Evolutionary conservation across 176 grass and related monocot species (phyloP), one percentile per base, ranked within the genome.

Genomic region (Hsuehochloa calcarea): DNA sequence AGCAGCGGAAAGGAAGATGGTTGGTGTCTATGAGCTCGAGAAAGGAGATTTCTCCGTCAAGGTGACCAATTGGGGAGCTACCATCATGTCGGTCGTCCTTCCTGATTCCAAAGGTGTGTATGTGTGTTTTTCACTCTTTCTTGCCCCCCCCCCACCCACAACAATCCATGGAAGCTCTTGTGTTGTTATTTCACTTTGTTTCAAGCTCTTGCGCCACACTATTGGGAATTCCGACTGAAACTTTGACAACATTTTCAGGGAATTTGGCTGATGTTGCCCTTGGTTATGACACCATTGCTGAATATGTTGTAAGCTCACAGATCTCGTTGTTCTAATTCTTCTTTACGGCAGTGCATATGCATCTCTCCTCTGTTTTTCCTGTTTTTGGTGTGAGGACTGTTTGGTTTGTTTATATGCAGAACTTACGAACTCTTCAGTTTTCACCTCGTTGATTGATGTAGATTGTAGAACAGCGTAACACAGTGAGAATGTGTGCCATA

Each of bases 11-110:
- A 82, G 86, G 74, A 95, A 90, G 75, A 81, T 4, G 72, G 89
- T 95, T 3, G 89, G 91, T 16, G 74, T 98, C 29, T 98, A 95
- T 46, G 91, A 89, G 88, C 90, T 97, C 78, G 84, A 47, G 12
- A 86, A 81, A 91, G 91, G 90, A 0, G 90, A 91, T 85, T 98
- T 95, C 86, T 98, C 91, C 34, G 10, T 93, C 60, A 89, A 65
- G 77, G 73, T 95, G 38, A 91, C 91, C 72, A 98, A 98, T 43
- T 95, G 91, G 93, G 96, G 96, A 52, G 93, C 96, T 70, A 90
- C 81, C 39, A 70, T 95, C 66, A 84, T 79, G 60, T 98, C 96
- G 34, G 87, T 95, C 65, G 41, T 93, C 79, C 83, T 95, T 35
- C 96, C 96, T 11, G 96, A 98, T 49, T 98, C 96, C 71, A 90